Evolutionary conservation across 306 rosid species (phyloP).

Genomic region (Potentilla sterilis): DNA sequence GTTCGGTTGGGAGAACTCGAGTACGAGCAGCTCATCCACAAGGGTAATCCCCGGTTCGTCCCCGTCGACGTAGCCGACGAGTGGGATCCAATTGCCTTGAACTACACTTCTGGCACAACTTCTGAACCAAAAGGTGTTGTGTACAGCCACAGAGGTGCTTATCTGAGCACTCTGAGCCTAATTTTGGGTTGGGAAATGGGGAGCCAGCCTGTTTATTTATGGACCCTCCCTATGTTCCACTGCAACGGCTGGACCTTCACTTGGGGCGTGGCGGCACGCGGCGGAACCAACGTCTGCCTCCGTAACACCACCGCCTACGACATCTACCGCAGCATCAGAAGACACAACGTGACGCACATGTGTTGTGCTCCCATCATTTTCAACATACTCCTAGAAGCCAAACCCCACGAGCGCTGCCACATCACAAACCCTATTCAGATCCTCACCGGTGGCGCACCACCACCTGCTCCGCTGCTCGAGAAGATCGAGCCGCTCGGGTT

Average conservation of each 20-base stretch:
- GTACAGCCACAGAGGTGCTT: conserved; percentile 88
- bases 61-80: conserved; percentile 43
- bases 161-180: conserved; percentile 66
- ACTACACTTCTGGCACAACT: conserved; percentile 91
- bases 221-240: conserved; percentile 96
- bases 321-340: conserved; percentile 49
- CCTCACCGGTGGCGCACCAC: conserved; percentile 89
- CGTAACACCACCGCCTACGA: conserved; percentile 52
- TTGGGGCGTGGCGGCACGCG: conserved; percentile 92
- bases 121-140: conserved; percentile 89
- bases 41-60: conserved; percentile 40
- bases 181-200: conserved; percentile 85
- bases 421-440: conserved; percentile 41
- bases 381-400: conserved; percentile 60
- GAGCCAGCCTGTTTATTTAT: conserved; percentile 59
- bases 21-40: conserved; percentile 58
- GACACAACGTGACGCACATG: conserved; percentile 79
- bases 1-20: conserved; percentile 69
- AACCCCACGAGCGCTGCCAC: conserved; percentile 23
- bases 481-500: conserved; percentile 62
- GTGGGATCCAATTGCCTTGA: conserved; percentile 71
- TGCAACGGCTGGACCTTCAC: conserved; percentile 98
- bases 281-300: conserved; percentile 78
- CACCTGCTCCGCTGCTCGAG: conserved; percentile 59
- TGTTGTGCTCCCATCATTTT: conserved; percentile 86